phyloP scores from a whole-genome alignment of 139 green algal species.

The Raphidocelis subcapitata region DNA sequence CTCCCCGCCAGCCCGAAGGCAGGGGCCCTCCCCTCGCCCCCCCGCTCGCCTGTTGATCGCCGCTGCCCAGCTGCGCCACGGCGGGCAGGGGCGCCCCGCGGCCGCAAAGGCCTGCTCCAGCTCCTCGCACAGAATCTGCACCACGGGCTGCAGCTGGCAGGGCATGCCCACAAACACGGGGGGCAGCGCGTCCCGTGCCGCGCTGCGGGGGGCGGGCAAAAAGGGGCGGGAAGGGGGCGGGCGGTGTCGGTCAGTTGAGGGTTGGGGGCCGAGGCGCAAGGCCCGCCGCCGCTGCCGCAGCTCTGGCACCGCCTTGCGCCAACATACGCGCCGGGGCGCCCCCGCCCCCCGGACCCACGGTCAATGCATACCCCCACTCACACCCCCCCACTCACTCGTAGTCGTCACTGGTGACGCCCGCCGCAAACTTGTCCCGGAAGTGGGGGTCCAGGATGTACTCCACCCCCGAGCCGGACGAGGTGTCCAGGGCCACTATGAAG shows the following conservation, averaged over 20 bases:
- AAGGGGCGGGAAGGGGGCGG: neutral
- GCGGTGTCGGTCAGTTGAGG: neutral
- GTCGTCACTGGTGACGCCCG: neutral
- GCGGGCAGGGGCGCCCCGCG: slow-evolving; percentile 8
- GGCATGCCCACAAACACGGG: slow-evolving; percentile 31
- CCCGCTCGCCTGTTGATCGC: slow-evolving; percentile 7
- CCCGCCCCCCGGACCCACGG: neutral
- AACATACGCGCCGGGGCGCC: too few relatives aligned
- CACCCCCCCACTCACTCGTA: neutral
- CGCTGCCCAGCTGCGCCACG: slow-evolving; percentile 26
- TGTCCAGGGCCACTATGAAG: slow-evolving; percentile 13
- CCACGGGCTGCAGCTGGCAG: slow-evolving; percentile 26
- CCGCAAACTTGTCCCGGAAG: slow-evolving; percentile 31
- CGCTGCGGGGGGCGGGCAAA: neutral
- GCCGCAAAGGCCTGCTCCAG: slow-evolving; percentile 10
- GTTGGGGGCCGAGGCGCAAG: neutral
- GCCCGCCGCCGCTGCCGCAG: neutral
- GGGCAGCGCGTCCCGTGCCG: slow-evolving; percentile 15
- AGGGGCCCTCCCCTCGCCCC: too few relatives aligned
- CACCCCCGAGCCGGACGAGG: neutral
- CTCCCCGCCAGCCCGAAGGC: too few relatives aligned
- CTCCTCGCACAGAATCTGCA: slow-evolving; percentile 30
- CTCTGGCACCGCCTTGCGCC: too few relatives aligned
- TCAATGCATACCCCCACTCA: neutral
- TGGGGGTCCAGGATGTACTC: slow-evolving; percentile 32